A percentile compares a stretch with the other conserved stretches of the same genome.
Conservation (phyloP, 2,329 filamentous ascomycete species). For the Fusarium sp. region DNA sequence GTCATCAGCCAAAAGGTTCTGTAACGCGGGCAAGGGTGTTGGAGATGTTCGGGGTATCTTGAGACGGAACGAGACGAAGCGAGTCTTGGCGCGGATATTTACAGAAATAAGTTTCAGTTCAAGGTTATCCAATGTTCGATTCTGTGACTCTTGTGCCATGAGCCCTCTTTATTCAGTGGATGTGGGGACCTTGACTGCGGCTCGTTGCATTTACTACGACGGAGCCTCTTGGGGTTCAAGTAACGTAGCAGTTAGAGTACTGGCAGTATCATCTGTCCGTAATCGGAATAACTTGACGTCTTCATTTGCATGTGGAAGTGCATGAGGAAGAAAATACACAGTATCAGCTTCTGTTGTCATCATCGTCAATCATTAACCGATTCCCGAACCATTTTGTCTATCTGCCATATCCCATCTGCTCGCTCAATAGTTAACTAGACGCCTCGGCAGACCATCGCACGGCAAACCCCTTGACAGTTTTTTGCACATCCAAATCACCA, state of each 20-base stretch:
- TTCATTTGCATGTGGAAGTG: neutral
- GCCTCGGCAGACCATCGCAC: slow-evolving; percentile 71
- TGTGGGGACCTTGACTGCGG: slow-evolving; percentile 40
- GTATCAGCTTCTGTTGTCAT: slow-evolving; percentile 23
- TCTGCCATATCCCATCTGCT: slow-evolving; percentile 8
- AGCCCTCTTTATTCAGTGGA: slow-evolving; percentile 34
- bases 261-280: neutral
- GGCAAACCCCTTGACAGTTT: slow-evolving; percentile 85
- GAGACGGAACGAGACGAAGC: slow-evolving; percentile 19
- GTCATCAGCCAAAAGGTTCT: slow-evolving; percentile 32
- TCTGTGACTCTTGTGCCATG: slow-evolving; percentile 14
- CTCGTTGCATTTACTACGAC: slow-evolving; percentile 28
- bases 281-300: slow-evolving; percentile 1
- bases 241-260: slow-evolving; percentile 44
- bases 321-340: slow-evolving; percentile 3
- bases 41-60: slow-evolving; percentile 31
- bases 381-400: slow-evolving; percentile 10
- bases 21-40: slow-evolving; percentile 8
- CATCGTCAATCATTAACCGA: slow-evolving; percentile 38
- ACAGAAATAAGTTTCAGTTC: slow-evolving; percentile 18
- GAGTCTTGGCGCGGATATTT: slow-evolving; percentile 16
- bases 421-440: slow-evolving; percentile 22
- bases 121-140: slow-evolving; percentile 1
- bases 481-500: slow-evolving; percentile 83
- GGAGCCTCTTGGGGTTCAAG: slow-evolving; percentile 28